These are phyloP conservation scores for Cutaneotrichosporon dermatis DNA, from an alignment of 1,284 basidiomycete species.

Conservation along the genomic window DNA sequence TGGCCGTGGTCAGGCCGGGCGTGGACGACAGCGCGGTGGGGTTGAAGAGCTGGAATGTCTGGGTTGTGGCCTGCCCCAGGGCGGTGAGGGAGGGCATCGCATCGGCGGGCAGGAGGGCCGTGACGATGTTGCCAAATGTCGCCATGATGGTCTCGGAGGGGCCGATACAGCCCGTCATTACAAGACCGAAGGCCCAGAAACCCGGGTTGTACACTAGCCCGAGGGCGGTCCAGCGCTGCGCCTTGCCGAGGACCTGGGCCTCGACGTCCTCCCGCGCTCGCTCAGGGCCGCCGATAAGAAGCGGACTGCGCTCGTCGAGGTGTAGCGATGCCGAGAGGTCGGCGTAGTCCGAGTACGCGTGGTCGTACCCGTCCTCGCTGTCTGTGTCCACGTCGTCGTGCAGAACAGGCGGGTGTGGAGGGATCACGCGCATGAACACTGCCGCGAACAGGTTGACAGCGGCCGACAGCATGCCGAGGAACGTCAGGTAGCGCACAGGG, in stretches of 20 bases:
- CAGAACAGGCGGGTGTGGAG: conserved; percentile 9
- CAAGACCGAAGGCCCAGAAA: conserved; percentile 46
- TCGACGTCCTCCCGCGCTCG: conserved; percentile 43
- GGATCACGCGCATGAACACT: conserved; percentile 43
- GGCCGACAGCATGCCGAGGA: conserved; percentile 41
- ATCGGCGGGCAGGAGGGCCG: conserved; percentile 39
- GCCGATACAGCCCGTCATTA: conserved; percentile 44
- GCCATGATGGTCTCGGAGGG: conserved; percentile 48
- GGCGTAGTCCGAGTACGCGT: conserved; percentile 2
- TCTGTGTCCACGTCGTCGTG: conserved; percentile 9
- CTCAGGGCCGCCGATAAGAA: conserved; percentile 47
- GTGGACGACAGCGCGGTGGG: conserved; percentile 11
- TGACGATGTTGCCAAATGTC: conserved; percentile 47
- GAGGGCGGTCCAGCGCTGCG: conserved; percentile 35
- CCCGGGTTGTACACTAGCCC: conserved; percentile 39
- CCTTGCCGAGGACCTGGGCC: conserved; percentile 31
- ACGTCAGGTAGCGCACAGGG: conserved; percentile 37
- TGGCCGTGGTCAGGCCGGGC: conserved; percentile 2
- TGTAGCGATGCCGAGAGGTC: conserved; percentile 27
- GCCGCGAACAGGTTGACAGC: conserved; percentile 42
- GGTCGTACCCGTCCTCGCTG: conserved; percentile 8
- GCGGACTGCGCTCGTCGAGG: conserved; percentile 43
- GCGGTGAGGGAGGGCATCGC: neutral
- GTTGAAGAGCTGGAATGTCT: conserved; percentile 7
- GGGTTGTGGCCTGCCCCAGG: neutral